Evolutionary conservation across 495 filamentous ascomycete genomes (phyloP), one percentile per base, ranked within the genome.

Genomic region (Letharia lupina): DNA sequence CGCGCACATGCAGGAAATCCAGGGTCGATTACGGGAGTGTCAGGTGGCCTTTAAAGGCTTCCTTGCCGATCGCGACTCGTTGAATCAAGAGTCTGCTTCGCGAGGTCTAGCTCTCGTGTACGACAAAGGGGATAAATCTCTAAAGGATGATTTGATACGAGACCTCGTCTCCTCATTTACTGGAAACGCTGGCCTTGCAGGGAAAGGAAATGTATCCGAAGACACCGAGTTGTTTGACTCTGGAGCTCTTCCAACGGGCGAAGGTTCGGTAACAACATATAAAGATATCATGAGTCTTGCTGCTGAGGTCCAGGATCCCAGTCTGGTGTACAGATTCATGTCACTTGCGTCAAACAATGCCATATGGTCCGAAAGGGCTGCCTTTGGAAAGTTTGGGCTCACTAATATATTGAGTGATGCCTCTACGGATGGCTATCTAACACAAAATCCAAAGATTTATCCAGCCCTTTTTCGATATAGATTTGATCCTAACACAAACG

Each of bases 291-390:
- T 98, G 80, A 93, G 82, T 68, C 81, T 98, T 42, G 93, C 94
- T 23, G 85, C 91, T 62, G 94, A 98, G 78, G 90, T 96, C 20
- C 94, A 94, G 31, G 93, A 98, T 72, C 90, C 91, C 39, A 94
- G 90, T 65, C 81, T 98, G 4, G 91, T 97, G 11, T 98, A 98
- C 76, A 88, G 91, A 64, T 96, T 98, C 74, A 98, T 98, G 94
- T 91, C 91, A 1, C 77, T 98, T 66, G 94, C 94, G 4, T 88
- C 91, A 2, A 94, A 96, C 68, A 95, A 96, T 64, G 91, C 93
- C 1, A 90, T 96, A 42, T 98, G 94, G 94, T 91, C 91, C 4
- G 95, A 90, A 31, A 86, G 94, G 33, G 93, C 94, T 3, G 93
- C 94, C 1, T 96, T 98, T 75, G 93, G 94, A 20, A 84, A 92